These are phyloP conservation scores for Aspergillus aculeatinus DNA, from an alignment of 2,329 filamentous ascomycete genomes.

Conservation along the genomic window DNA sequence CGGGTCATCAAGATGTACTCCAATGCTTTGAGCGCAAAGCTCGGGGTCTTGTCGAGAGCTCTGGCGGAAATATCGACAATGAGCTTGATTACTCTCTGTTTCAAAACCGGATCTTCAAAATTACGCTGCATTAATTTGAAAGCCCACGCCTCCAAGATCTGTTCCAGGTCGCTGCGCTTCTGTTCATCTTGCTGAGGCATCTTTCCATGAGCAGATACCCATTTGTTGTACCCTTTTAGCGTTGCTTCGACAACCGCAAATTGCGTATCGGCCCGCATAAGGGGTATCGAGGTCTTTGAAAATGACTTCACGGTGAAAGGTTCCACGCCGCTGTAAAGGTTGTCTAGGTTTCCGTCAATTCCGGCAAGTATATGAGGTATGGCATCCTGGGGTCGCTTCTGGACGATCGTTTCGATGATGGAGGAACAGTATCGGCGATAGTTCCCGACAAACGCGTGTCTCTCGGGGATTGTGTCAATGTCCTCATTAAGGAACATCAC, in stretches of 20 bases:
- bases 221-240: constrained; percentile 84
- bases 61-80: constrained; percentile 82
- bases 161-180: constrained; percentile 39
- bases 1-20: constrained; percentile 87
- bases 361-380: constrained; percentile 81
- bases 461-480: constrained; percentile 89
- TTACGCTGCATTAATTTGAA: constrained; percentile 41
- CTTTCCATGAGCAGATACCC: constrained; percentile 58
- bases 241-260: constrained; percentile 87
- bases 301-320: constrained; percentile 56
- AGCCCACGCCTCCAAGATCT: constrained; percentile 42
- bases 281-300: constrained; percentile 41
- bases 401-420: constrained; percentile 82
- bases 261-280: constrained; percentile 78
- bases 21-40: constrained; percentile 83
- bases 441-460: constrained; percentile 92
- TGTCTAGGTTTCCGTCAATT: constrained; percentile 70
- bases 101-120: constrained; percentile 71
- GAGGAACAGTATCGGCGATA: constrained; percentile 88
- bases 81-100: constrained; percentile 76
- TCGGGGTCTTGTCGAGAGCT: constrained; percentile 71
- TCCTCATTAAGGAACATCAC: constrained; percentile 85
- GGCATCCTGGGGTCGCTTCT: constrained; percentile 78
- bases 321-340: constrained; percentile 70
- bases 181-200: constrained; percentile 52